These are phyloP conservation scores for Botrytis byssoidea DNA, from an alignment of 2,329 filamentous ascomycete species.

Conservation along the genomic window DNA sequence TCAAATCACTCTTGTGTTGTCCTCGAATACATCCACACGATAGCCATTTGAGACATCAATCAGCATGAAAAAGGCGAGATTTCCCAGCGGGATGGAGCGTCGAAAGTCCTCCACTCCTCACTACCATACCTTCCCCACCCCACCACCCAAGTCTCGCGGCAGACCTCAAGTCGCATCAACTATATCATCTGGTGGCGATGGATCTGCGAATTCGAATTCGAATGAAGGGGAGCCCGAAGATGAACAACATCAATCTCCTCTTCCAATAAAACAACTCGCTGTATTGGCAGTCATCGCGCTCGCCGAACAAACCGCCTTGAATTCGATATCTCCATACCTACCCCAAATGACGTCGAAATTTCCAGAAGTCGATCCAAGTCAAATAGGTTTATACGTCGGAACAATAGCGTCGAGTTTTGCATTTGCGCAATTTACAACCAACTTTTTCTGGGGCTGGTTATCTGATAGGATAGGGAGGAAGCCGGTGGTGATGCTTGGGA, in stretches of 20 bases:
- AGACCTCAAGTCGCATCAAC: constrained; percentile 38
- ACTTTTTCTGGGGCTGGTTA: constrained; percentile 86
- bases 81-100: constrained; percentile 30
- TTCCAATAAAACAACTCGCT: constrained; percentile 79
- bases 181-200: constrained; percentile 38
- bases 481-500: constrained; percentile 78
- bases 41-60: neutral
- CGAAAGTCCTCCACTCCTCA: constrained; percentile 50
- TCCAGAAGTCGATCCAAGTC: constrained; percentile 67
- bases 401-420: constrained; percentile 89
- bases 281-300: constrained; percentile 86
- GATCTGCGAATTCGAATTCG: constrained; percentile 35
- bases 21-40: constrained; percentile 1
- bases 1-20: neutral
- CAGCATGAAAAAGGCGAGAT: constrained; percentile 15
- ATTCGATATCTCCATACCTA: constrained; percentile 93
- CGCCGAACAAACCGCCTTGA: constrained; percentile 92
- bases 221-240: constrained; percentile 41
- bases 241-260: constrained; percentile 52
- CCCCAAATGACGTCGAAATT: constrained; percentile 89
- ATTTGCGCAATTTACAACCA: constrained; percentile 86
- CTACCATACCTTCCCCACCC: constrained; percentile 80
- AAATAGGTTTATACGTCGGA: constrained; percentile 86
- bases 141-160: constrained; percentile 66
- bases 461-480: constrained; percentile 79